Evolutionary conservation across 345 rosid species (phyloP).

Genomic region (Populus simonii): DNA sequence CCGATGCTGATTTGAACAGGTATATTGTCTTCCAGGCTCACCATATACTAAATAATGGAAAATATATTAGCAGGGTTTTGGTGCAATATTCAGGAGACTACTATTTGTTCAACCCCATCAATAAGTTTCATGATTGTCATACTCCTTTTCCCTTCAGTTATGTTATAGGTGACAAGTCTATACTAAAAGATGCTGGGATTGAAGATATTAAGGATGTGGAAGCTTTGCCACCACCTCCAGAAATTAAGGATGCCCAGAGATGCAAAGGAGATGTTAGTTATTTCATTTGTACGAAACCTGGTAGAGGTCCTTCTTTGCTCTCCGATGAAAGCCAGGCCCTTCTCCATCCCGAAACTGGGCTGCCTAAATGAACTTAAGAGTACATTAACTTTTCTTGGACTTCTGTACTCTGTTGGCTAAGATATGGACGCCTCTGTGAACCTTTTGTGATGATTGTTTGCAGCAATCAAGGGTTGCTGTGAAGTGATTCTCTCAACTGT

Average conservation of each 20-base stretch:
- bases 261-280: conserved; percentile 69
- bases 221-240: conserved; percentile 56
- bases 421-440: not conserved
- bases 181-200: conserved; percentile 77
- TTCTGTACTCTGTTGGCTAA: not conserved
- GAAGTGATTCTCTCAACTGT: not conserved
- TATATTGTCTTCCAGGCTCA: conserved; percentile 13
- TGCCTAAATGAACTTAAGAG: conserved; percentile 49
- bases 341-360: conserved; percentile 58
- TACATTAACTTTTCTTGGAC: not conserved
- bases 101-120: not conserved
- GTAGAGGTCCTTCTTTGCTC: conserved; percentile 74
- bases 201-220: conserved; percentile 53
- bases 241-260: conserved; percentile 51
- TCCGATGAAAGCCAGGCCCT: conserved; percentile 60
- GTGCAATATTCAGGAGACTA: not conserved
- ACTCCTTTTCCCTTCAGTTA: conserved; percentile 43
- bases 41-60: not conserved
- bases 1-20: conserved; percentile 76
- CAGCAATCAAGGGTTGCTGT: not conserved
- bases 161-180: conserved; percentile 73
- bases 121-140: conserved; percentile 2
- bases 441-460: conserved; percentile 4
- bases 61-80: not conserved
- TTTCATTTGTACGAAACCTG: conserved; percentile 89